A percentile compares a stretch with the other conserved stretches of the same genome.
phyloP scores from a whole-genome alignment of 2,329 filamentous ascomycete genomes.

The Talaromyces sp. region DNA sequence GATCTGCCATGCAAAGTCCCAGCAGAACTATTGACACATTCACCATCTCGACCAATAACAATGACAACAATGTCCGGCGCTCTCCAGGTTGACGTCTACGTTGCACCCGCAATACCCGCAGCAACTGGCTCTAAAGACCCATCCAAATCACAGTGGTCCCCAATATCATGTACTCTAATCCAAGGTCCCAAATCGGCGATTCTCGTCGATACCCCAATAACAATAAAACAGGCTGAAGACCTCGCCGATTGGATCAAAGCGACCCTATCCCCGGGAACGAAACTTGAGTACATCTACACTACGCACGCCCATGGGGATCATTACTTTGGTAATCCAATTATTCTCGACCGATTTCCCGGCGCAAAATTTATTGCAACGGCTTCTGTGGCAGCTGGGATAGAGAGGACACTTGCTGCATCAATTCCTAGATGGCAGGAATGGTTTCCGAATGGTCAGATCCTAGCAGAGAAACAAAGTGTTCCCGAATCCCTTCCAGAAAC shows the following conservation, averaged over 20 bases:
- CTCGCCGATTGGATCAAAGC: conserved; percentile 38
- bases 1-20: neutral
- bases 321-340: conserved; percentile 33
- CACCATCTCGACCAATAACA: neutral
- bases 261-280: conserved; percentile 25
- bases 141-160: conserved; percentile 8
- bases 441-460: conserved; percentile 2
- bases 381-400: conserved; percentile 22
- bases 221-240: conserved; percentile 27
- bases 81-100: conserved; percentile 6
- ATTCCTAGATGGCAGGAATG: conserved; percentile 2
- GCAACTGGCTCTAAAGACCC: neutral
- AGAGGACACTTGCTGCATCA: conserved; percentile 16
- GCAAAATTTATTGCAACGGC: conserved; percentile 21
- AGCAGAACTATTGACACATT: neutral
- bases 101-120: conserved; percentile 7
- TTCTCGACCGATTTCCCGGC: conserved; percentile 31
- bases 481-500: neutral
- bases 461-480: neutral
- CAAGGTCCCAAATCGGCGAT: conserved; percentile 31
- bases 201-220: conserved; percentile 37
- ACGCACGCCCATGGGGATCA: conserved; percentile 46
- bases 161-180: conserved; percentile 25
- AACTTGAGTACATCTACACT: conserved; percentile 38
- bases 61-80: neutral